Evolutionary conservation across 148 eudicot genomes (phyloP).

Genomic region (Rhododendron simsii): DNA sequence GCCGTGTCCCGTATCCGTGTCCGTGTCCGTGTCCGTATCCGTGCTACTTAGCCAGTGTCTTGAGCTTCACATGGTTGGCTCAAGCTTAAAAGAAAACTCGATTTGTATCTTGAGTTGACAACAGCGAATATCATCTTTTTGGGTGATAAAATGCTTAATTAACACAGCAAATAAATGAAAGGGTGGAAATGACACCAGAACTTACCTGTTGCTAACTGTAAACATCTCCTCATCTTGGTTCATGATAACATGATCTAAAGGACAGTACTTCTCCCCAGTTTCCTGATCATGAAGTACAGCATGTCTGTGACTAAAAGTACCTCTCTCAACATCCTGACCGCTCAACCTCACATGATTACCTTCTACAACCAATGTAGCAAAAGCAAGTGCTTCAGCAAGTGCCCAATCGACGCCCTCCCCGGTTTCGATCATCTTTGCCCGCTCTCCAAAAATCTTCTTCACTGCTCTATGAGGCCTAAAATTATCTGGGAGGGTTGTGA

Average conservation of each 20-base stretch:
- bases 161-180: neutral
- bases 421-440: slow-evolving; percentile 87
- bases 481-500: slow-evolving; percentile 73
- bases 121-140: neutral
- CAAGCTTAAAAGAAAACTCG: neutral
- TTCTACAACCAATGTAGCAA: slow-evolving; percentile 83
- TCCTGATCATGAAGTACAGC: slow-evolving; percentile 87
- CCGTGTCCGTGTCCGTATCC: too few species aligned
- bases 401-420: slow-evolving; percentile 97
- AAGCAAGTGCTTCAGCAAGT: slow-evolving; percentile 91
- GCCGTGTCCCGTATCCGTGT: too few species aligned
- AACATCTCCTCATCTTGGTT: slow-evolving; percentile 87
- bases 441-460: slow-evolving; percentile 75
- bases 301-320: slow-evolving; percentile 96
- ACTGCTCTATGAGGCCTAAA: slow-evolving; percentile 91
- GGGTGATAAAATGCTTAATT: neutral
- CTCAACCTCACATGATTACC: slow-evolving; percentile 92
- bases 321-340: slow-evolving; percentile 98
- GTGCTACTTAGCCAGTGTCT: too few species aligned
- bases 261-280: slow-evolving; percentile 78
- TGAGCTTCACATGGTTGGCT: neutral
- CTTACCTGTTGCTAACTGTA: slow-evolving; percentile 92
- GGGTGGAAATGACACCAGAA: neutral
- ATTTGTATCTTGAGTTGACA: neutral
- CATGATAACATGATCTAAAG: slow-evolving; percentile 66